Conservation (phyloP, 345 rosid genomes). For the Jatropha curcas region DNA sequence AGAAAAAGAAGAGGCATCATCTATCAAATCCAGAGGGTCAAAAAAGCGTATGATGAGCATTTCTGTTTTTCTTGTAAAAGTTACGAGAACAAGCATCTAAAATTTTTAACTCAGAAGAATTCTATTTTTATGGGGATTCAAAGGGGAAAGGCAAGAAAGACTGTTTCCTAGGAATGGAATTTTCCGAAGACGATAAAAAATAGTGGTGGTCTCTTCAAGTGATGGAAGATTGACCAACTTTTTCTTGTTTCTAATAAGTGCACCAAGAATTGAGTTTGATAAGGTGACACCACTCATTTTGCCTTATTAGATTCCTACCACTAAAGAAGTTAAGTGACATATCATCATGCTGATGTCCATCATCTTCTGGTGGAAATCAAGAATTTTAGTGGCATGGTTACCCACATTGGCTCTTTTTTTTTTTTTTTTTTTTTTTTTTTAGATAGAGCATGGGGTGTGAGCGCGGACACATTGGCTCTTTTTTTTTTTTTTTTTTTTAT, state of each 20-base stretch:
- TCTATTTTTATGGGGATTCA: conserved; percentile 27
- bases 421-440: background rate
- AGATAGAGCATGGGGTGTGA: too few relatives aligned
- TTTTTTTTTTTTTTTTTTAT: too few relatives aligned
- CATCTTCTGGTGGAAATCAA: conserved; percentile 6
- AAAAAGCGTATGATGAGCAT: conserved; percentile 13
- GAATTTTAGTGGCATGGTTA: conserved; percentile 9
- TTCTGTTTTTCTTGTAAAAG: background rate
- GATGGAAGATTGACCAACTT: conserved; percentile 15
- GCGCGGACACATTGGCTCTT: too few relatives aligned
- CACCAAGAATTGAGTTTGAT: conserved; percentile 1
- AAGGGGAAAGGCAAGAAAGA: conserved; percentile 3
- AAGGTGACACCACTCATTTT: conserved; percentile 16
- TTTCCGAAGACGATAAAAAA: conserved; percentile 8
- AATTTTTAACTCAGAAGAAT: background rate
- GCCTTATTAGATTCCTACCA: conserved; percentile 27
- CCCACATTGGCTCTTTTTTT: conserved; percentile 9
- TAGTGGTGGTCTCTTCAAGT: conserved; percentile 17
- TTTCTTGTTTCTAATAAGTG: conserved; percentile 11
- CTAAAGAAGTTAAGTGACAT: conserved; percentile 16
- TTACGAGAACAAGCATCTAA: conserved; percentile 20
- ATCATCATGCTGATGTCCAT: conserved; percentile 16
- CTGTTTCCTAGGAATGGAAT: background rate
- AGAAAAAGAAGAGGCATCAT: conserved; percentile 14
- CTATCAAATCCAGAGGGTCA: conserved; percentile 16